Percentiles rank a stretch among this genome's conserved stretches.
Evolutionary conservation across 441 rosid species (phyloP).

Genomic region (Adansonia grandidieri): DNA sequence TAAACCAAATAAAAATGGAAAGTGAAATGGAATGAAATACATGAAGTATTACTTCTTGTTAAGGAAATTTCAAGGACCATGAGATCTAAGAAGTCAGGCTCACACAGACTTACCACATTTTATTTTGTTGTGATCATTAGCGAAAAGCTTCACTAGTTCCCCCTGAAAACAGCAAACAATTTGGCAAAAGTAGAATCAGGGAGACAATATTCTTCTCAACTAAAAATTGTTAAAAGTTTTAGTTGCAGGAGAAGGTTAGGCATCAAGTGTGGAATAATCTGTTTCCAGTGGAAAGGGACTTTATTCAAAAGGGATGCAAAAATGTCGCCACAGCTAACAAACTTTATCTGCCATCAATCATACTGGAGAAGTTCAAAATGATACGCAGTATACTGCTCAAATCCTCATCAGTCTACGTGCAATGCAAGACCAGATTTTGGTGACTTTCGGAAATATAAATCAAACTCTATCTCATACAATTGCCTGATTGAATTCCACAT

Average conservation of each 20-base stretch:
- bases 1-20: conserved; percentile 9
- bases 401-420: conserved; percentile 2
- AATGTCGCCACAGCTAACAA: neutral
- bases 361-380: conserved; percentile 4
- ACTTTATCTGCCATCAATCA: conserved; percentile 5
- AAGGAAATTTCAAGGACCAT: conserved; percentile 9
- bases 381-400: neutral
- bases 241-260: conserved; percentile 13
- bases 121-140: conserved; percentile 23
- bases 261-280: neutral
- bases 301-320: neutral
- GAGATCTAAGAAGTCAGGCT: neutral
- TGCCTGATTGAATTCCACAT: neutral
- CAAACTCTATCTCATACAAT: neutral
- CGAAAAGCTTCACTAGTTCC: conserved; percentile 50
- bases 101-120: conserved; percentile 22
- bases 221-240: conserved; percentile 10
- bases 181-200: conserved; percentile 24
- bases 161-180: conserved; percentile 52
- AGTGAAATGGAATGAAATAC: neutral
- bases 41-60: conserved; percentile 29
- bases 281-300: neutral
- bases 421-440: conserved; percentile 1
- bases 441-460: neutral
- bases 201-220: conserved; percentile 27